These are phyloP conservation scores for Pleodorina starrii DNA, from an alignment of 139 green algal species.

Conservation along the genomic window DNA sequence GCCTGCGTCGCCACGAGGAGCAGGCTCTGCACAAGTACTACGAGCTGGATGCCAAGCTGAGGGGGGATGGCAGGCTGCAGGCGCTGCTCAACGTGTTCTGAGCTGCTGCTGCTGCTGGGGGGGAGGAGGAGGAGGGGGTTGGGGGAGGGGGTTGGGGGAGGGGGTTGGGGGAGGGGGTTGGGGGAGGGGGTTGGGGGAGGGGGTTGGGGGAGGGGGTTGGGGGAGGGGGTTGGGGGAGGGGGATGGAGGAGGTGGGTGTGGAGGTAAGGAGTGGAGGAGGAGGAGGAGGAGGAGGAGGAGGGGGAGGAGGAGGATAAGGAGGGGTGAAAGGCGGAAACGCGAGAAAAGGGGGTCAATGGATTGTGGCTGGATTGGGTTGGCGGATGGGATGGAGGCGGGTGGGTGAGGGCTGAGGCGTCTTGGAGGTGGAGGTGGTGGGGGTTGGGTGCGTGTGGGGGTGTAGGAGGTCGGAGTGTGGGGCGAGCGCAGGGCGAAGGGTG, in stretches of 20 bases:
- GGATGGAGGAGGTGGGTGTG: not conserved
- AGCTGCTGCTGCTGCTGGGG: not conserved
- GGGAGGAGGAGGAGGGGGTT: not conserved
- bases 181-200: not conserved
- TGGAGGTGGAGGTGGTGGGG: too few relatives aligned
- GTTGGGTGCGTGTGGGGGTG: too few relatives aligned
- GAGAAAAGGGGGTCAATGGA: not conserved
- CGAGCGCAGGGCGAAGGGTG: too few relatives aligned
- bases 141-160: not conserved
- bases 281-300: not conserved
- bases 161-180: not conserved
- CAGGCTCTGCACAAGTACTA: conserved; percentile 89
- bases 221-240: not conserved
- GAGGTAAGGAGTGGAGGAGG: not conserved
- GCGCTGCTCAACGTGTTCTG: conserved; percentile 62
- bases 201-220: not conserved
- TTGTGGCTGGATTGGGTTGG: too few relatives aligned
- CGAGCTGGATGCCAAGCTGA: conserved; percentile 84
- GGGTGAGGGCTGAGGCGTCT: too few relatives aligned
- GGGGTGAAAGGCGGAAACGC: not conserved
- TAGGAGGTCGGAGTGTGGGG: too few relatives aligned
- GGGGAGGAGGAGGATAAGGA: not conserved
- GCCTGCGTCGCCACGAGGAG: conserved; percentile 89
- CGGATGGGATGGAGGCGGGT: too few relatives aligned
- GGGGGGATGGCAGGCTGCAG: conserved; percentile 76